Evolutionary conservation across 208 protist species (phyloP).

Genomic region (Leishmania aethiopica): DNA sequence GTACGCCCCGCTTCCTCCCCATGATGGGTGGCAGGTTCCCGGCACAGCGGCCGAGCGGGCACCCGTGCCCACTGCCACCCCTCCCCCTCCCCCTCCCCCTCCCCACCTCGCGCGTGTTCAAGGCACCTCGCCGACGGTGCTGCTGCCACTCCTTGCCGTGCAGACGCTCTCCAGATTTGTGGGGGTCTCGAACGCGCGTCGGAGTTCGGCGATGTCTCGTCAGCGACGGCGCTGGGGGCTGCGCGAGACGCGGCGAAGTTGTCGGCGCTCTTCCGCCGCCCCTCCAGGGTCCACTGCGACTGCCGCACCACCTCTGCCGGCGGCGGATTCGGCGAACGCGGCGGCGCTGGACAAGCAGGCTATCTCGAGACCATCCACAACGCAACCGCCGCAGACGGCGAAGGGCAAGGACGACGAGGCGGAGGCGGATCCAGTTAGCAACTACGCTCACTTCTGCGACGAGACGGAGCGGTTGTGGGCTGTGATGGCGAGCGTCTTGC

Average conservation of each 20-base stretch:
- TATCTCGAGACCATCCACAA: not conserved
- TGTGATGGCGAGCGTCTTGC: slow-evolving; percentile 38
- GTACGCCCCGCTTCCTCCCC: not conserved
- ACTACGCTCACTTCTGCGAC: slow-evolving; percentile 18
- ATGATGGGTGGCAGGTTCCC: not conserved
- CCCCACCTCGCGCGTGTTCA: not conserved
- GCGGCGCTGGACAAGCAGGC: not conserved
- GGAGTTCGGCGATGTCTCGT: slow-evolving; percentile 1
- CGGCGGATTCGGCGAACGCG: not conserved
- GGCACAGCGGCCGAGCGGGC: not conserved
- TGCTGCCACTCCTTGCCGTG: slow-evolving; percentile 13
- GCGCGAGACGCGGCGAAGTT: not conserved
- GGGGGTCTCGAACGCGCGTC: slow-evolving; percentile 5
- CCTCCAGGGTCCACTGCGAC: not conserved
- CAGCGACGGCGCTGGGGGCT: slow-evolving; percentile 8
- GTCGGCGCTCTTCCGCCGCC: not conserved
- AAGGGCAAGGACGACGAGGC: not conserved
- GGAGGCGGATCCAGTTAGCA: not conserved
- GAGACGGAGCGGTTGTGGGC: slow-evolving; percentile 33
- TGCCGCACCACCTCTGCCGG: not conserved
- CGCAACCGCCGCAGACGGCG: not conserved
- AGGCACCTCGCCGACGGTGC: not conserved
- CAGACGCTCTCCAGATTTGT: slow-evolving; percentile 15
- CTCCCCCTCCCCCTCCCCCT: not conserved
- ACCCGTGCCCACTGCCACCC: not conserved